Evolutionary conservation across 345 rosid species (phyloP).

Genomic region (Capsella bursapastoris): DNA sequence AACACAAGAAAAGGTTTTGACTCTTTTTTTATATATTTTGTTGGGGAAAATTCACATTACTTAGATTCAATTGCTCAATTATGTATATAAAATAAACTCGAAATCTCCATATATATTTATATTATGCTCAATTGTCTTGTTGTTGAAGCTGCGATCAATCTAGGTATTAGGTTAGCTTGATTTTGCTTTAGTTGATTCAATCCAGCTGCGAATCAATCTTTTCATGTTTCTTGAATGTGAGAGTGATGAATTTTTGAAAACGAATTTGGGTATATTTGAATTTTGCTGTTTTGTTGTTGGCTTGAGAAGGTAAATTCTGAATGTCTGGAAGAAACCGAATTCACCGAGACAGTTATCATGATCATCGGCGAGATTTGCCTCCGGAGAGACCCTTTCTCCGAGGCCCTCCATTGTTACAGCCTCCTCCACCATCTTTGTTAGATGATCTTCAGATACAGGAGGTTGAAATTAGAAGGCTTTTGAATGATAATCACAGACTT

Average conservation of each 20-base stretch:
- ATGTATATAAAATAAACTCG: not conserved
- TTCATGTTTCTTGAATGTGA: not conserved
- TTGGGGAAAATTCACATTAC: not conserved
- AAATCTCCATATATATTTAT: too few species aligned
- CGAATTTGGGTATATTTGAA: conserved; percentile 8
- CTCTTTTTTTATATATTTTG: not conserved
- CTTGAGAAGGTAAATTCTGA: conserved; percentile 33
- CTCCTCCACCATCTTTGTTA: conserved; percentile 78
- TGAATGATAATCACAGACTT: conserved; percentile 74
- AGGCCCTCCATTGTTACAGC: conserved; percentile 69
- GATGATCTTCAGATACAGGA: conserved; percentile 91
- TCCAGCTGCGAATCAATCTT: not conserved
- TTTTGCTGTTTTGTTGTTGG: not conserved
- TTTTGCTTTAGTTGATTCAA: not conserved
- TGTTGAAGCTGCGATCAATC: conserved; percentile 16
- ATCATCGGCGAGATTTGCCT: conserved; percentile 64
- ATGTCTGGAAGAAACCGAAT: conserved; percentile 91
- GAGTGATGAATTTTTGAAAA: not conserved
- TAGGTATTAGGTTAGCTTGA: conserved; percentile 2
- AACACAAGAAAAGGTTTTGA: conserved; percentile 18
- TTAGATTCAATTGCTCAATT: not conserved
- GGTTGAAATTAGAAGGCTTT: conserved; percentile 73
- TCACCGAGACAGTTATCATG: conserved; percentile 66
- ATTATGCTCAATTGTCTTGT: not conserved
- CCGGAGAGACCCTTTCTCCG: conserved; percentile 67